Percentiles rank a stretch among this genome's conserved stretches.
These are phyloP conservation scores for Hortiboletus campestris DNA, from an alignment of 768 basidiomycete genomes.

Conservation along the genomic window DNA sequence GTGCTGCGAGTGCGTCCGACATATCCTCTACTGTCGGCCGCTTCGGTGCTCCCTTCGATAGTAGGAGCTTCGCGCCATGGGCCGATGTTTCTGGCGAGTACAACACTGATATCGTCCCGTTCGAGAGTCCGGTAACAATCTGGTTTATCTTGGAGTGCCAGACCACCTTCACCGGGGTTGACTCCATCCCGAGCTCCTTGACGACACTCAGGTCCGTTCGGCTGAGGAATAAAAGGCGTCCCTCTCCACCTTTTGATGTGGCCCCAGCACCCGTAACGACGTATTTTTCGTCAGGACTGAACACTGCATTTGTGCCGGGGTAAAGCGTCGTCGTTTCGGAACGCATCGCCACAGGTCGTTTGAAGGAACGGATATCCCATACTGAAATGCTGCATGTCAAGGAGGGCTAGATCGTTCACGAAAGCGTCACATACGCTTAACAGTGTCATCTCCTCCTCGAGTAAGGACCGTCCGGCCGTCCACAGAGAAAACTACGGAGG, in stretches of 20 bases:
- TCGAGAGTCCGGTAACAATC: constrained; percentile 87
- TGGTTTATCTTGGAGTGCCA: constrained; percentile 99
- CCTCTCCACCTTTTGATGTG: constrained; percentile 61
- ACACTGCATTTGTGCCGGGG: constrained; percentile 89
- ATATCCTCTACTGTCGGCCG: constrained; percentile 85
- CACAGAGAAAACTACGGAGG: constrained; percentile 83
- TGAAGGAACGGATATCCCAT: constrained; percentile 92
- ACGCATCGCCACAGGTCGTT: constrained; percentile 77
- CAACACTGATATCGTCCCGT: constrained; percentile 83
- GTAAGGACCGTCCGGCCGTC: constrained; percentile 86
- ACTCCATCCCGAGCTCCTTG: constrained; percentile 65
- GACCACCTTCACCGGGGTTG: constrained; percentile 82
- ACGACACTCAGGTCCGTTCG: constrained; percentile 68
- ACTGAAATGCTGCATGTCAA: constrained; percentile 46
- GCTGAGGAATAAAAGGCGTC: constrained; percentile 70
- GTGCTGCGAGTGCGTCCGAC: constrained; percentile 80
- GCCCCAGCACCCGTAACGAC: constrained; percentile 82
- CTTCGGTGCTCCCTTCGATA: constrained; percentile 83
- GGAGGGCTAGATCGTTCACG: background rate
- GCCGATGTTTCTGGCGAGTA: constrained; percentile 90
- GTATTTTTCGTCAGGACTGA: constrained; percentile 91
- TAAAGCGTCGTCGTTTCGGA: constrained; percentile 73
- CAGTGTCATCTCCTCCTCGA: constrained; percentile 91
- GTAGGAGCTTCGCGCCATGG: constrained; percentile 87
- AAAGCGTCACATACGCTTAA: constrained; percentile 73